phyloP scores from a whole-genome alignment of 2,329 filamentous ascomycete genomes.

The Blumeria graminis region DNA sequence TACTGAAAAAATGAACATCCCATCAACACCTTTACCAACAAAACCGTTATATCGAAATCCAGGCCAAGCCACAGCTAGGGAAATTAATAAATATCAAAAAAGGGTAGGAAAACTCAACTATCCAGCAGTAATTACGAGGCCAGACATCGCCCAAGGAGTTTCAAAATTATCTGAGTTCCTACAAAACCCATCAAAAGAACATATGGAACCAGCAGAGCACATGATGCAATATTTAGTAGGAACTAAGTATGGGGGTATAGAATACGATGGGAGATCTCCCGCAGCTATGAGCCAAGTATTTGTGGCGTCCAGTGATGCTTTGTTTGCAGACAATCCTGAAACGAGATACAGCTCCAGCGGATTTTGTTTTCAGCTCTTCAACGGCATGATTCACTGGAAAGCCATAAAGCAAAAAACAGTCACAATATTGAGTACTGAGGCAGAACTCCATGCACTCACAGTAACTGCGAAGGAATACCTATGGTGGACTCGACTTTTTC shows the following conservation, averaged over 20 bases:
- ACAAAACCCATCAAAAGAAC: background rate
- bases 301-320: background rate
- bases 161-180: background rate
- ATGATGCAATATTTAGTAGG: background rate
- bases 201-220: background rate
- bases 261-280: background rate
- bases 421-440: background rate
- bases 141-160: background rate
- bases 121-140: background rate
- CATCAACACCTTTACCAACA: background rate
- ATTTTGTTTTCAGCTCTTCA: background rate
- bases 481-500: no score
- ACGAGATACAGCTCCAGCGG: background rate
- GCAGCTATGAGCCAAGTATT: background rate
- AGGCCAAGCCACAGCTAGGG: background rate
- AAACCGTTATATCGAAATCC: background rate
- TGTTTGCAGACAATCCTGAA: background rate
- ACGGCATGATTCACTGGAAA: background rate
- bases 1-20: background rate
- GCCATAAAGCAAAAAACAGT: background rate
- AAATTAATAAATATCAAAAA: background rate
- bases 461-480: no score
- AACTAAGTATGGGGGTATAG: background rate
- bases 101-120: background rate
- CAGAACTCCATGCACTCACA: no score